phyloP scores from a whole-genome alignment of 768 basidiomycete species.

The Boletellus emodensis region DNA sequence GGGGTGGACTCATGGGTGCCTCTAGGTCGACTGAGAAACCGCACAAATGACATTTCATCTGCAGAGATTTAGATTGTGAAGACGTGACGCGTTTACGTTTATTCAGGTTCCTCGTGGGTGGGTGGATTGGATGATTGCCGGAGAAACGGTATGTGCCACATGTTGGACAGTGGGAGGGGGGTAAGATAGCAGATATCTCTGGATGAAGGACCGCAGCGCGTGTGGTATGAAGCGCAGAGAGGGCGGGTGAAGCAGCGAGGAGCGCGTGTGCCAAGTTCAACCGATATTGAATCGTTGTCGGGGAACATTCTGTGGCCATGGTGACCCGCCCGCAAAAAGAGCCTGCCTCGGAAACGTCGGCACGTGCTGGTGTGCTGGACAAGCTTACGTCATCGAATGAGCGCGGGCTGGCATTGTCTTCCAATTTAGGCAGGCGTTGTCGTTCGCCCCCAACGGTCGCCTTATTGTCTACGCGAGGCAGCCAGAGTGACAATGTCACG shows the following conservation, averaged over 20 bases:
- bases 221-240: constrained; percentile 60
- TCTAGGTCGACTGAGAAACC: constrained; percentile 9
- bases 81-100: constrained; percentile 6
- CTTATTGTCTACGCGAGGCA: constrained; percentile 16
- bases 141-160: constrained; percentile 52
- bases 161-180: constrained; percentile 39
- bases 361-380: too few species aligned
- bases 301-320: neutral
- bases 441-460: constrained; percentile 9
- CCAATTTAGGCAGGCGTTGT: constrained; percentile 25
- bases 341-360: too few species aligned
- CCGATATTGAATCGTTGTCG: constrained; percentile 39
- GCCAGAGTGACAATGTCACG: constrained; percentile 6
- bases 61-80: constrained; percentile 1
- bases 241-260: constrained; percentile 47
- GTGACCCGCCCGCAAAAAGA: too few species aligned
- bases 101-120: constrained; percentile 13
- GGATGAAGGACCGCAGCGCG: constrained; percentile 34
- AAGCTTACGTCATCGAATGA: neutral
- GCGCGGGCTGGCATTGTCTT: constrained; percentile 15
- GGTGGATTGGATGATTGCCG: constrained; percentile 36
- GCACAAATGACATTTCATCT: constrained; percentile 20
- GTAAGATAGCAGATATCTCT: constrained; percentile 20
- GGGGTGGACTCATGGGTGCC: neutral
- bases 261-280: constrained; percentile 47